Conservation (phyloP, 1,284 basidiomycete species). For the Marasmius fiardii region DNA sequence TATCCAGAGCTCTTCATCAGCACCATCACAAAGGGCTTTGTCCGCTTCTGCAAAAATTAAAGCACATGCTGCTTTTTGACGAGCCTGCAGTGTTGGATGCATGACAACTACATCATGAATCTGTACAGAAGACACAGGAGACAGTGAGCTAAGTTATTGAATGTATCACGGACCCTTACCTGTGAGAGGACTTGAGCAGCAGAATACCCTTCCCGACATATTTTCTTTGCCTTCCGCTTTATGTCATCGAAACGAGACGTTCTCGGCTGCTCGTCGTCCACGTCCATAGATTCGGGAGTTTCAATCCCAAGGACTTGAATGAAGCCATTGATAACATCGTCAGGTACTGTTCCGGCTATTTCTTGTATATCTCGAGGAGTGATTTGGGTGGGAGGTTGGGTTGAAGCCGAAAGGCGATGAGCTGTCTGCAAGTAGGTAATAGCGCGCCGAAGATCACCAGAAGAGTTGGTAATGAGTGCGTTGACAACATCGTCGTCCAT, state of each 20-base stretch:
- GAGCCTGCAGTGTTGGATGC: slow-evolving; percentile 77
- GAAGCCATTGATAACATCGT: slow-evolving; percentile 67
- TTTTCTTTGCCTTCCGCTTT: slow-evolving; percentile 65
- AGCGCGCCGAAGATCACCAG: slow-evolving; percentile 94
- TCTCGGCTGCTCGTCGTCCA: slow-evolving; percentile 34
- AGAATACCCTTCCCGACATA: slow-evolving; percentile 90
- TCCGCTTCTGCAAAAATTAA: slow-evolving; percentile 93
- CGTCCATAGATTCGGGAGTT: slow-evolving; percentile 46
- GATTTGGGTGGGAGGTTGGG: slow-evolving; percentile 68
- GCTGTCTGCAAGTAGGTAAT: slow-evolving; percentile 99
- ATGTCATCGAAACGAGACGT: slow-evolving; percentile 66
- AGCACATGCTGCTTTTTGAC: slow-evolving; percentile 82
- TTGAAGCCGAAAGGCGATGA: slow-evolving; percentile 76
- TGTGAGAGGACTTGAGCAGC: slow-evolving; percentile 89
- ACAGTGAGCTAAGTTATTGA: slow-evolving; percentile 1
- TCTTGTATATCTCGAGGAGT: slow-evolving; percentile 84
- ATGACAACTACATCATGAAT: slow-evolving; percentile 88
- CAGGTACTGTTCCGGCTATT: slow-evolving; percentile 94
- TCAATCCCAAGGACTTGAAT: slow-evolving; percentile 79
- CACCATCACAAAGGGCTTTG: slow-evolving; percentile 94
- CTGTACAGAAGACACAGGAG: slow-evolving; percentile 52
- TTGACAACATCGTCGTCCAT: slow-evolving; percentile 56
- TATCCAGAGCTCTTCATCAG: slow-evolving; percentile 97
- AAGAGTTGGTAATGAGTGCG: slow-evolving; percentile 77
- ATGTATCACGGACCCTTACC: slow-evolving; percentile 40